Percentiles rank a stretch among this genome's conserved stretches.
phyloP scores from a whole-genome alignment of 306 rosid genomes.

The Lupinus albus region DNA sequence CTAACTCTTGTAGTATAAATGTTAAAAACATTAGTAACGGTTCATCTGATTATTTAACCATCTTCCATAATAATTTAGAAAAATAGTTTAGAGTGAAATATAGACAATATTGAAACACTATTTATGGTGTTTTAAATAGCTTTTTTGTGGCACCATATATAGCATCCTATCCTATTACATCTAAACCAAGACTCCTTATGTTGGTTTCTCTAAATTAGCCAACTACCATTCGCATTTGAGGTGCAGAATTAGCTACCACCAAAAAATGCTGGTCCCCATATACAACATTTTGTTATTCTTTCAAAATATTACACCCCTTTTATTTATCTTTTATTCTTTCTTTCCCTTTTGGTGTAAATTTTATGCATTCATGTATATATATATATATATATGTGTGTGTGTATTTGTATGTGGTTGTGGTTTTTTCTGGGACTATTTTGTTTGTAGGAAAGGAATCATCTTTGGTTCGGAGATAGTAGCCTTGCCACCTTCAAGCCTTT shows the following conservation, averaged over 20 bases:
- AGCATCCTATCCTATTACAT: slow-evolving; percentile 30
- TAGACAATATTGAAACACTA: too few species aligned
- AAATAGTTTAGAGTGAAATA: not conserved
- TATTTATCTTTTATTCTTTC: slow-evolving; percentile 23
- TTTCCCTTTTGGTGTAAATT: slow-evolving; percentile 38
- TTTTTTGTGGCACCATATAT: slow-evolving; percentile 55
- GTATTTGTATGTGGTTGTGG: slow-evolving; percentile 32
- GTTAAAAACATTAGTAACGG: slow-evolving; percentile 55
- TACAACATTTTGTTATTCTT: slow-evolving; percentile 40
- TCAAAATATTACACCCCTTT: slow-evolving; percentile 37
- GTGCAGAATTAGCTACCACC: slow-evolving; percentile 67
- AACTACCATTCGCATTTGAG: slow-evolving; percentile 59
- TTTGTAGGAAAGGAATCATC: slow-evolving; percentile 52
- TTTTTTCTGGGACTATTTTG: slow-evolving; percentile 46
- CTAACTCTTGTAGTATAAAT: slow-evolving; percentile 55
- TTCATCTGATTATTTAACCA: slow-evolving; percentile 42
- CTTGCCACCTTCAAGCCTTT: slow-evolving; percentile 37
- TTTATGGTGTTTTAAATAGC: slow-evolving; percentile 41
- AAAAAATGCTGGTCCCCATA: slow-evolving; percentile 67
- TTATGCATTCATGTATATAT: slow-evolving; percentile 1
- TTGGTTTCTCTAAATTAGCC: slow-evolving; percentile 51
- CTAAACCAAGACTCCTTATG: slow-evolving; percentile 30
- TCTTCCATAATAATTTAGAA: not conserved
- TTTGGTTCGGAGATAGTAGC: slow-evolving; percentile 43
- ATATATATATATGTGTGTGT: too few species aligned